phyloP scores from a whole-genome alignment of 345 rosid species.

The Gossypium thurberi region DNA sequence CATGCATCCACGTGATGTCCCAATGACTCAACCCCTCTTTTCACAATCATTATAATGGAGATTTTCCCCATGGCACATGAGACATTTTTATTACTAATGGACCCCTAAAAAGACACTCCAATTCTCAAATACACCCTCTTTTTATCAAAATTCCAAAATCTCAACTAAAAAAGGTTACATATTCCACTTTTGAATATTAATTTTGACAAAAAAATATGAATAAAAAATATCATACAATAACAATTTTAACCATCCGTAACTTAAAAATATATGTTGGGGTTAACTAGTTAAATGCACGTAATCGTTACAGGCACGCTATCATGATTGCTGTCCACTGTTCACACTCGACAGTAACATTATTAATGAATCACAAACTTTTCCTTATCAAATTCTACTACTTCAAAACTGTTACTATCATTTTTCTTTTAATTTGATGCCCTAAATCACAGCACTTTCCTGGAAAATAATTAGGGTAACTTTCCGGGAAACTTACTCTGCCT shows the following conservation, averaged over 20 bases:
- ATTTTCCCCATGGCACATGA: background rate
- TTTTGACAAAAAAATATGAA: too few species aligned
- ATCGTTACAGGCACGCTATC: conserved; percentile 19
- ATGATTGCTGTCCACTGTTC: conserved; percentile 12
- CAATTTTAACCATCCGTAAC: too few species aligned
- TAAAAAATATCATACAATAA: too few species aligned
- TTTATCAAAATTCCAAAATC: conserved; percentile 17
- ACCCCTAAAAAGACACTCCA: background rate
- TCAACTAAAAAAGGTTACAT: conserved; percentile 13
- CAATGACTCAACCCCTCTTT: conserved; percentile 15
- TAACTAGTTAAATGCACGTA: background rate
- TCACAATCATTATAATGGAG: background rate
- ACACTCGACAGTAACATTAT: conserved; percentile 5
- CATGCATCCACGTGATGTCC: conserved; percentile 69
- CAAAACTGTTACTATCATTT: too few species aligned
- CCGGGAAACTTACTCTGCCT: background rate
- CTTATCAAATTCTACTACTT: background rate
- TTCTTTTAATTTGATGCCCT: too few species aligned
- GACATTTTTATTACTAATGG: conserved; percentile 3
- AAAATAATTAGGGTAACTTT: background rate
- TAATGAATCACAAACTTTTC: conserved; percentile 4
- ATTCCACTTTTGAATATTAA: too few species aligned
- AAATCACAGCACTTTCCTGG: background rate
- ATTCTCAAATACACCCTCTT: background rate
- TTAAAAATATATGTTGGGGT: background rate